Conservation (phyloP, 2,329 filamentous ascomycete genomes). For the Paecilomyces sp. region DNA sequence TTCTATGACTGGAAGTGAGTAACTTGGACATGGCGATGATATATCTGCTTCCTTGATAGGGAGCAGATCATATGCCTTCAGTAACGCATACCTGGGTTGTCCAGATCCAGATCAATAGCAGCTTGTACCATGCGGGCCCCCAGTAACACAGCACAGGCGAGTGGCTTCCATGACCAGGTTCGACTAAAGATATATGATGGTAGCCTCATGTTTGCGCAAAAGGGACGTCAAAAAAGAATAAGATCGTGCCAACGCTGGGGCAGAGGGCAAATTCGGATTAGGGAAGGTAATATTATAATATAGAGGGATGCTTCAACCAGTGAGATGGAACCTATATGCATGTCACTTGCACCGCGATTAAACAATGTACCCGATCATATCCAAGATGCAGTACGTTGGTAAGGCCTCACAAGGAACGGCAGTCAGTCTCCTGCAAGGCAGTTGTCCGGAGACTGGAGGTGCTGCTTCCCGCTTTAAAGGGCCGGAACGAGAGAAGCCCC, state of each 20-base stretch:
- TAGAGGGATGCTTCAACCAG: background rate
- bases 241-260: background rate
- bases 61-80: background rate
- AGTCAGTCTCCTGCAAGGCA: background rate
- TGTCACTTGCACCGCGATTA: background rate
- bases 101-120: constrained; percentile 17
- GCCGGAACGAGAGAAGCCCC: background rate
- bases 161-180: constrained; percentile 7
- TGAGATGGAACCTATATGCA: background rate
- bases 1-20: constrained; percentile 13
- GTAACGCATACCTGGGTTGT: constrained; percentile 14
- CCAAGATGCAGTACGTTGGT: background rate
- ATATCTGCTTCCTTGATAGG: no score
- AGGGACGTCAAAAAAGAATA: background rate
- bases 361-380: background rate
- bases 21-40: background rate
- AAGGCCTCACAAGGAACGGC: background rate
- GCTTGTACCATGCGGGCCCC: constrained; percentile 14
- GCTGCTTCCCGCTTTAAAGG: background rate
- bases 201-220: background rate
- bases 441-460: background rate
- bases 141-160: constrained; percentile 11
- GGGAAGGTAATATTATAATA: background rate
- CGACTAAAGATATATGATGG: background rate
- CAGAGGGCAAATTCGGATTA: background rate